These are phyloP conservation scores for Nigrospora osmanthi DNA, from an alignment of 2,329 filamentous ascomycete species.

Conservation along the genomic window DNA sequence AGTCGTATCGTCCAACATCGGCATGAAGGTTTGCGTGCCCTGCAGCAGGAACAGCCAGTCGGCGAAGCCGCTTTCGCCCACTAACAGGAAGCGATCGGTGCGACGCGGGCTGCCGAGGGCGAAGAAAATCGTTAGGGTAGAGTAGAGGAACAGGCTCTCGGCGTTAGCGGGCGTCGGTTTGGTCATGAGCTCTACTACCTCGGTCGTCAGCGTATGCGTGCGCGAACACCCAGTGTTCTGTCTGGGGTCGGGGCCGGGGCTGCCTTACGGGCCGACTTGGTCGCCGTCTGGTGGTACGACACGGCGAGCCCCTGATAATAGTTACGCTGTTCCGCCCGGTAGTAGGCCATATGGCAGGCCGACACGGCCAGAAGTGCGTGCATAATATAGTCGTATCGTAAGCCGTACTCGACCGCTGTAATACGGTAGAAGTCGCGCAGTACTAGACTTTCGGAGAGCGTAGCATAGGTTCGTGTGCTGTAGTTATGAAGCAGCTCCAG, in stretches of 20 bases:
- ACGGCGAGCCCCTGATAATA: conserved; percentile 21
- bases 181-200: conserved; percentile 3
- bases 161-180: conserved; percentile 1
- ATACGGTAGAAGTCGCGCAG: conserved; percentile 23
- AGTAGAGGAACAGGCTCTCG: conserved; percentile 8
- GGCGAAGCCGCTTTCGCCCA: conserved; percentile 9
- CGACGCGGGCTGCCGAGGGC: conserved; percentile 8
- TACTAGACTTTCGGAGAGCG: conserved; percentile 19
- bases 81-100: conserved; percentile 4
- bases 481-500: conserved; percentile 31
- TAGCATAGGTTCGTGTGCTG: conserved; percentile 24
- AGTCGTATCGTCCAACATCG: background rate
- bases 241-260: too few relatives aligned
- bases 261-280: conserved; percentile 4
- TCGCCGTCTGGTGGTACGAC: conserved; percentile 17
- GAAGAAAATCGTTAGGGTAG: conserved; percentile 8
- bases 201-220: too few relatives aligned
- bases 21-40: conserved; percentile 6
- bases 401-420: conserved; percentile 25
- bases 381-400: conserved; percentile 26
- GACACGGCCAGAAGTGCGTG: conserved; percentile 26
- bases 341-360: conserved; percentile 25
- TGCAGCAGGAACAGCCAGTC: conserved; percentile 16
- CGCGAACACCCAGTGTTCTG: background rate
- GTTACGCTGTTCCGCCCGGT: conserved; percentile 12